Base-by-base conservation (phyloP, 176 grass and related monocot species). In the Bothriochloa decipiens region DNA sequence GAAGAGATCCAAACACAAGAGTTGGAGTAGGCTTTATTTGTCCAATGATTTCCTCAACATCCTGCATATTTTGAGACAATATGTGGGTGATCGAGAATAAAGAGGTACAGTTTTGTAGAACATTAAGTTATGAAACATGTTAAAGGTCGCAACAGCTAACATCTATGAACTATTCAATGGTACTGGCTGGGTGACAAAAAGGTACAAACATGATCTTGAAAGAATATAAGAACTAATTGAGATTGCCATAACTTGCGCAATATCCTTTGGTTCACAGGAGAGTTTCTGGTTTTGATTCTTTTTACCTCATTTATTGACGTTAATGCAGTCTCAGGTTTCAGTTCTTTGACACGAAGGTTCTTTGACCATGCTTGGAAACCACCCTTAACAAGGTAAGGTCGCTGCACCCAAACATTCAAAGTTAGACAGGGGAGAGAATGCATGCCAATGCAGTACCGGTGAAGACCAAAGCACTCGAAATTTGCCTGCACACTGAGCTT, bases 241-340 rank as follows among this genome's bases (percentile, higher is more conserved):
- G 58, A 29, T 72, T 49, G 36, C 22, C 57, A 68, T 47, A 61
- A 68, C 57, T 50, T 22, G 23, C 7, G 28, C n/a, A 29, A 60
- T 20, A 57, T 39, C 11, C 33, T 85, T 23, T 65, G 27, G 20
- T 66, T 72, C 17, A 52, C 11, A 60, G 3, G 75, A n/a, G 66
- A 85, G 35, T 43, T 76, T 82, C 65, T 71, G 4, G 32, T 78
- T 73, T 58, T 47, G 53, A 66, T 47, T 47, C 22, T 66, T 65
- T 79, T 87, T 91, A 99, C 96, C 96, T 99, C 93, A 89, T 95
- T 99, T 84, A 99, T 64, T 72, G 93, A 76, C 22, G 89, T 92
- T 86, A 99, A 96, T 84, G 91, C 36, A 5, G 96, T 99, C 77
- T 94, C 89, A 57, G 89, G 91, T 87, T 99, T 95, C 78, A 92